Conservation (phyloP, 2,329 filamentous ascomycete species). For the Delphinella strobiligena region DNA sequence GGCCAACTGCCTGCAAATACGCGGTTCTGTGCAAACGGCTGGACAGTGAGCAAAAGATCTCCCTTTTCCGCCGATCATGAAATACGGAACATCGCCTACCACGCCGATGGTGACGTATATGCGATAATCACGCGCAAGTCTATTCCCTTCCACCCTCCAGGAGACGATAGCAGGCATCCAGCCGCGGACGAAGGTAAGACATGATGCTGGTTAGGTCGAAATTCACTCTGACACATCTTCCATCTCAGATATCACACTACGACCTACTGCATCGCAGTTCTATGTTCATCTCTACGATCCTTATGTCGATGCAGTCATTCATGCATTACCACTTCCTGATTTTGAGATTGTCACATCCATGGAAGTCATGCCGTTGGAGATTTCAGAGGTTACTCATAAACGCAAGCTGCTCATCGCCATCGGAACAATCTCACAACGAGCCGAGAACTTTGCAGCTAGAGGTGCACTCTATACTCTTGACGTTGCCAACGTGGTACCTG, state of each 20-base stretch:
- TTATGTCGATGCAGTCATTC: conserved; percentile 64
- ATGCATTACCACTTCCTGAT: conserved; percentile 59
- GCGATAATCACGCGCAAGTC: conserved; percentile 57
- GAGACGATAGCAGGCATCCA: conserved; percentile 72
- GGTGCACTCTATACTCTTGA: conserved; percentile 86
- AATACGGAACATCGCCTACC: conserved; percentile 62
- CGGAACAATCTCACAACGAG: conserved; percentile 73
- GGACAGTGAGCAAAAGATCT: conserved; percentile 60
- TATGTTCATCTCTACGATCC: conserved; percentile 69
- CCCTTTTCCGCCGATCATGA: conserved; percentile 47
- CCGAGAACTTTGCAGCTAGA: conserved; percentile 78
- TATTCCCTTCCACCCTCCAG: conserved; percentile 70
- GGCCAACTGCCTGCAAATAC: conserved; percentile 57
- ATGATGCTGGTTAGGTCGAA: no score
- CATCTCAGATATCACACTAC: conserved; percentile 42
- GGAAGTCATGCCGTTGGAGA: conserved; percentile 71
- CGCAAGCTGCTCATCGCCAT: conserved; percentile 71
- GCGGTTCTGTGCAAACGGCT: conserved; percentile 61
- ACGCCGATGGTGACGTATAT: conserved; percentile 62
- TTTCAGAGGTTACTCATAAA: conserved; percentile 84
- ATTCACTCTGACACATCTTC: no score
- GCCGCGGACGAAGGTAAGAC: conserved; percentile 58
- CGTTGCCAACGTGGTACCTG: conserved; percentile 80
- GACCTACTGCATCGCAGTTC: conserved; percentile 59
- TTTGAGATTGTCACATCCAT: conserved; percentile 72